phyloP scores from a whole-genome alignment of 2,329 filamentous ascomycete species.

The Aspergillus tanneri region DNA sequence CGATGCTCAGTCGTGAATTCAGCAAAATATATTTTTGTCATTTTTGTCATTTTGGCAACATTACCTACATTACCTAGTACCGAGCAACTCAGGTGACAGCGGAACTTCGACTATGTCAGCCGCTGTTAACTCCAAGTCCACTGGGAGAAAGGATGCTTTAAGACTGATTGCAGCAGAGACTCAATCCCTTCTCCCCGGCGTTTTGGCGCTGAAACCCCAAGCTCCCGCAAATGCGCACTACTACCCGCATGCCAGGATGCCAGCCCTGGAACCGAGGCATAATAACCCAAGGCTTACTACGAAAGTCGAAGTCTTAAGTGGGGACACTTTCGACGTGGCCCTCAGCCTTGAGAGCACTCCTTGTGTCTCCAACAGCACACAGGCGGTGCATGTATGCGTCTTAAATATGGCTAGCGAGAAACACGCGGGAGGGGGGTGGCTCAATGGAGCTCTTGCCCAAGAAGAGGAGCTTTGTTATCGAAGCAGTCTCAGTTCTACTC shows the following conservation, averaged over 20 bases:
- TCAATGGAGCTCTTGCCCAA: conserved; percentile 62
- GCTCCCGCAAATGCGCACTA: conserved; percentile 40
- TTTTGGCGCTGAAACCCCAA: conserved; percentile 48
- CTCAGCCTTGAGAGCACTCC: conserved; percentile 37
- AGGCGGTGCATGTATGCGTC: conserved; percentile 52
- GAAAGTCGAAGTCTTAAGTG: conserved; percentile 53
- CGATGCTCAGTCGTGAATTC: too few relatives aligned
- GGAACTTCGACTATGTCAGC: too few relatives aligned
- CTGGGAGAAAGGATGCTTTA: conserved; percentile 30
- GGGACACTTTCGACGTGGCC: conserved; percentile 60
- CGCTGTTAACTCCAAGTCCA: too few relatives aligned
- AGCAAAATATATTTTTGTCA: too few relatives aligned
- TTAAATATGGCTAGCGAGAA: conserved; percentile 65
- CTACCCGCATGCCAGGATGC: conserved; percentile 39
- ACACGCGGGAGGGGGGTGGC: conserved; percentile 63
- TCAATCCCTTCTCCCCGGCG: conserved; percentile 46
- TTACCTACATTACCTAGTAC: too few relatives aligned
- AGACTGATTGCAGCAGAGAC: conserved; percentile 51
- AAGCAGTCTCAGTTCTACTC: conserved; percentile 45
- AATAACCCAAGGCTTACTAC: conserved; percentile 43
- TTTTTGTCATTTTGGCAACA: too few relatives aligned
- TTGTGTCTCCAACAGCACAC: conserved; percentile 22
- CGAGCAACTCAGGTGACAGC: too few relatives aligned
- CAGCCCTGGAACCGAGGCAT: conserved; percentile 42
- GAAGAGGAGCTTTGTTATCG: conserved; percentile 69